These are phyloP conservation scores for Prinsepia uniflora DNA, from an alignment of 306 rosid species.

Conservation along the genomic window DNA sequence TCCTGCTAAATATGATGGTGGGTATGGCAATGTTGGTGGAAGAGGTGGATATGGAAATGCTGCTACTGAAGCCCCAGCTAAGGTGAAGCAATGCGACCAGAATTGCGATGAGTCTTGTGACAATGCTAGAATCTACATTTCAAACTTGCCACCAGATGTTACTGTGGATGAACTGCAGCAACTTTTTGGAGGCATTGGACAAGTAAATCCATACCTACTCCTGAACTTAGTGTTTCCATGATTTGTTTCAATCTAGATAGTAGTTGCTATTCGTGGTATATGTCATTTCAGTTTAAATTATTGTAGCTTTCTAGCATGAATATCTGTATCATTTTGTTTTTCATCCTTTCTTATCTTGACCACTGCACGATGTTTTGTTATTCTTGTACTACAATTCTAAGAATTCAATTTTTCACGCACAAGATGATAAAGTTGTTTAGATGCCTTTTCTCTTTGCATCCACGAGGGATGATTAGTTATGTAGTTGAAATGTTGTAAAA, in stretches of 20 bases:
- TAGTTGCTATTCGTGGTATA: background rate
- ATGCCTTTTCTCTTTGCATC: background rate
- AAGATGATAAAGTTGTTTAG: background rate
- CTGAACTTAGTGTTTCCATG: conserved; percentile 10
- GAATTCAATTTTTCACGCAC: no score
- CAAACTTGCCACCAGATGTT: conserved; percentile 93
- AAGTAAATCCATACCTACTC: conserved; percentile 55
- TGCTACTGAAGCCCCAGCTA: conserved; percentile 58
- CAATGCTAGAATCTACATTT: conserved; percentile 94
- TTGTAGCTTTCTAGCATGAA: background rate
- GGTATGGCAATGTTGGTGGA: conserved; percentile 43
- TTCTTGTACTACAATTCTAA: no score
- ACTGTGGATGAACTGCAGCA: conserved; percentile 77
- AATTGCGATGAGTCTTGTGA: conserved; percentile 85
- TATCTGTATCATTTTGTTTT: background rate
- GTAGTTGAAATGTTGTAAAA: background rate
- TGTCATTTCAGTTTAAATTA: background rate
- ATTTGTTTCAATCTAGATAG: conserved; percentile 2
- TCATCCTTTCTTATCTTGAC: background rate
- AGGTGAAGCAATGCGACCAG: conserved; percentile 90
- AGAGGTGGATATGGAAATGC: conserved; percentile 72
- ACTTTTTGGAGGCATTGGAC: conserved; percentile 99
- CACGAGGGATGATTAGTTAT: background rate
- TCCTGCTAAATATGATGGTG: conserved; percentile 46
- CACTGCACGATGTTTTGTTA: no score